Evolutionary conservation across 2,329 filamentous ascomycete genomes (phyloP).

Genomic region (Chrysoporthe cubensis): DNA sequence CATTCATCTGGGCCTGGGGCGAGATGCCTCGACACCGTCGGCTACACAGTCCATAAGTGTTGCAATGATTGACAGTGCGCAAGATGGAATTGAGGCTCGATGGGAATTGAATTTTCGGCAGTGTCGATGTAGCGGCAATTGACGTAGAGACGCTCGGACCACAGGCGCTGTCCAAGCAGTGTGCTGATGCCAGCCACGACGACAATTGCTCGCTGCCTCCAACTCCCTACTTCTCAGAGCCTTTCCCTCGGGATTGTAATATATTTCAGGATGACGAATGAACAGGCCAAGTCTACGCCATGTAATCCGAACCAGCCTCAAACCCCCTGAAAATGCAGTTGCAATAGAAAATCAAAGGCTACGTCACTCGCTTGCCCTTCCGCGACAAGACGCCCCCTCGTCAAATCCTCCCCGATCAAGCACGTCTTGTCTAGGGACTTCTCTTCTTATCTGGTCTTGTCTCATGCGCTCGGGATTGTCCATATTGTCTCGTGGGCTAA

Average conservation of each 20-base stretch:
- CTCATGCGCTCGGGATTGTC: not conserved
- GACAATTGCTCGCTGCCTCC: too few species aligned
- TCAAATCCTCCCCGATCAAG: constrained; percentile 14
- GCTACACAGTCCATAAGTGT: constrained; percentile 19
- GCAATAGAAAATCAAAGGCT: constrained; percentile 21
- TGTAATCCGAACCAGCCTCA: constrained; percentile 16
- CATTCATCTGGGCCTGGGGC: constrained; percentile 37
- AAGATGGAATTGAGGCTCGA: not conserved
- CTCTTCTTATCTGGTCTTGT: not conserved
- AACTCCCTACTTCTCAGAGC: not conserved
- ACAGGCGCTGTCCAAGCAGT: not conserved
- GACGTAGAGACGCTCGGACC: constrained; percentile 10
- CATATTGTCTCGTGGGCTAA: not conserved
- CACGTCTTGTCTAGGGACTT: not conserved
- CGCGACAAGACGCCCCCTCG: constrained; percentile 12
- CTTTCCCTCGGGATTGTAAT: not conserved
- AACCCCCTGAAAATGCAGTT: constrained; percentile 27
- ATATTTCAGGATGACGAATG: constrained; percentile 11
- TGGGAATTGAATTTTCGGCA: not conserved
- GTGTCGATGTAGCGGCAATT: not conserved
- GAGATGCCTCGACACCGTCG: constrained; percentile 15
- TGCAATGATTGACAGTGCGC: not conserved
- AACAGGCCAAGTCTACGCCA: constrained; percentile 27
- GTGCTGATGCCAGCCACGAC: not conserved
- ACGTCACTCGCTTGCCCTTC: constrained; percentile 4